Evolutionary conservation across 805 yeast species (phyloP), one percentile per base, ranked within the genome.

Genomic region (Saccharomyces jurei): DNA sequence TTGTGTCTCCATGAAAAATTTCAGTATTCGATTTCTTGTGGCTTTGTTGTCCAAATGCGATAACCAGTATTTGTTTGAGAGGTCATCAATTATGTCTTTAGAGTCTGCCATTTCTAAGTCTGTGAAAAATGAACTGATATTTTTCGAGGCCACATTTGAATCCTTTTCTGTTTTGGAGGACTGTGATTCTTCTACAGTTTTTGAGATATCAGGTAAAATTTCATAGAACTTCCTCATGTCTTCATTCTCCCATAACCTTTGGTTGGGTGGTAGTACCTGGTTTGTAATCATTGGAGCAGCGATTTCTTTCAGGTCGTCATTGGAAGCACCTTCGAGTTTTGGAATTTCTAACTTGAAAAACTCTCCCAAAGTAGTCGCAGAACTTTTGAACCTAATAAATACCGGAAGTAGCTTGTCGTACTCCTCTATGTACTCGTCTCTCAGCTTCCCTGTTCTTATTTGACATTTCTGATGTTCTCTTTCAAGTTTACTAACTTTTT

Each of bases 21-120:
- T 79, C 50, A 81, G 63, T 6, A 90, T 64, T 59, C 89, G 74
- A 58, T 81, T 79, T 50, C 77, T 78, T 0, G 95, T 82, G 0
- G 94, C 90, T 66, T 85, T 88, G 63, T 87, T 87, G 64, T 84
- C 80, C 26, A 89, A 68, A 8, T 69, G 70, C n/a, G 68, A 58
- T 3, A 57, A 52, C 80, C 86, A 79, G 66, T 79, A 84, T 8
- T 72, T 74, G 14, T 65, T 56, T 0, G 77, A 79, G 4, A 79
- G 66, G 3, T 71, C 67, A 55, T 83, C 86, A 21, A 84, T 69
- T 21, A 77, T 83, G 49, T 75, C 72, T 8, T 74, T 80, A 1
- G 78, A 72, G 3, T 70, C 63, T 0, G 77, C 77, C 4, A 64
- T 63, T 52, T 79, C 80, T 44, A 82, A 67, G 5, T 68, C 71